Percentiles rank a stretch among this genome's conserved stretches.
Evolutionary conservation across 2,329 filamentous ascomycete genomes (phyloP).

Genomic region (Aspergillus ochraceoroseus): DNA sequence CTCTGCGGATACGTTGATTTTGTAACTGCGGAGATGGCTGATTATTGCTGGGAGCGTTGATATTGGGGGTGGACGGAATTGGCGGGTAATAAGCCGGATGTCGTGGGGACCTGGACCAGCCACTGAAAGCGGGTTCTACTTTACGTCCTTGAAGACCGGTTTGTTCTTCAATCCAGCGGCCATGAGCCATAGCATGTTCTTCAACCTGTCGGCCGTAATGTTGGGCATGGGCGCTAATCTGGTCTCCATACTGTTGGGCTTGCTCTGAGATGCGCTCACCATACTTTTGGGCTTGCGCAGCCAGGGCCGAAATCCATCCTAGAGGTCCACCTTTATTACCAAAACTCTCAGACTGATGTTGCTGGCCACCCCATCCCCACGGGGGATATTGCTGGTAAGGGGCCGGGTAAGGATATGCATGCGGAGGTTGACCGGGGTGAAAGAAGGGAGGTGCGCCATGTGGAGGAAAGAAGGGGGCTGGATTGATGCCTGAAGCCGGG

Average conservation of each 20-base stretch:
- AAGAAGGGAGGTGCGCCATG: slow-evolving; percentile 25
- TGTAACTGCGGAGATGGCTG: slow-evolving; percentile 7
- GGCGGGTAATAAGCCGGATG: slow-evolving; percentile 18
- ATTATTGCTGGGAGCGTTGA: neutral
- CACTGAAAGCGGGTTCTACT: slow-evolving; percentile 20
- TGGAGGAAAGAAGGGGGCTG: slow-evolving; percentile 16
- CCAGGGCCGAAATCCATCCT: slow-evolving; percentile 35
- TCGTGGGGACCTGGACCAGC: slow-evolving; percentile 17
- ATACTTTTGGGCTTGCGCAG: slow-evolving; percentile 39
- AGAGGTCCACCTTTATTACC: slow-evolving; percentile 28
- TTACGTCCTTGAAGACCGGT: slow-evolving; percentile 30
- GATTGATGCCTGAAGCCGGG: slow-evolving; percentile 15
- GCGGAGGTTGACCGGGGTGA: slow-evolving; percentile 19
- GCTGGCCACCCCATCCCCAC: slow-evolving; percentile 29
- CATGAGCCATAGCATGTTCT: slow-evolving; percentile 37
- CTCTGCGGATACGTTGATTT: slow-evolving; percentile 24
- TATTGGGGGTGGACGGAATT: slow-evolving; percentile 10
- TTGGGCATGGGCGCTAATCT: slow-evolving; percentile 33
- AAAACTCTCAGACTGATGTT: slow-evolving; percentile 21
- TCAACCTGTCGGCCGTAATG: slow-evolving; percentile 38
- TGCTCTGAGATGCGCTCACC: slow-evolving; percentile 37
- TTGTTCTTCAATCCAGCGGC: slow-evolving; percentile 39
- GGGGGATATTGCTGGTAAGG: slow-evolving; percentile 20
- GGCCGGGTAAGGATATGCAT: slow-evolving; percentile 25
- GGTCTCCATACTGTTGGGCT: slow-evolving; percentile 33